Evolutionary conservation across 2,329 filamentous ascomycete genomes (phyloP), one percentile per base, ranked within the genome.

Genomic region (Neonectria neomacrospora): DNA sequence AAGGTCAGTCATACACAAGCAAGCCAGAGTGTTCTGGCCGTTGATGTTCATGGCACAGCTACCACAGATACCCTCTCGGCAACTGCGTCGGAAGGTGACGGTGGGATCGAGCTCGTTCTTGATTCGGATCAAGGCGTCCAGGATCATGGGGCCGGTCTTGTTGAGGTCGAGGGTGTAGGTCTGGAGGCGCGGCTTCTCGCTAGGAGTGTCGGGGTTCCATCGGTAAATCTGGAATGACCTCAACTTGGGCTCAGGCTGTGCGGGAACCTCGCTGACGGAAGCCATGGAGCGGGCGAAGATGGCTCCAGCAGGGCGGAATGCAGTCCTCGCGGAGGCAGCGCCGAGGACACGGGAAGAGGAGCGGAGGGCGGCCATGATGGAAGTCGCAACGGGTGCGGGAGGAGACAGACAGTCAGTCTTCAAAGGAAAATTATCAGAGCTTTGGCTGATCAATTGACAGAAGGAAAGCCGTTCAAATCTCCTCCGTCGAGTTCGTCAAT

Each of bases 11-110:
- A 56, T 92, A 97, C 96, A 99, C 78, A 99, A 84, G 83, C 96
- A 99, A 72, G 96, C 96, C 75, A 99, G 83, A 61, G 96, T 99
- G 85, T 99, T 99, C 76, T 96, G 92, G 80, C 96, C 96, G 80
- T 98, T 96, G 80, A 99, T 98, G 86, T 99, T 99, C 96, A 99
- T 99, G 71, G 96, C 96, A 80, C 96, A 99, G 81, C 93, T 97
- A 72, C 96, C 96, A 79, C 96, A 99, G 76, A 99, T 99, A 73
- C 96, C 96, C 87, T 99, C 96, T 82, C 96, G 88, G 84, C 96
- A 99, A 81, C 92, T 96, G 80, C 96, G 84, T 78, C 96, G 89
- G 87, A 99, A 99, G 58, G 96, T 98, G 76, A 99, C 82, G 48
- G 96, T 98, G 54, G 96, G 94, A 81, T 99, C 96, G 68, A 97